Evolutionary conservation across 1,139 yeast species (phyloP).

Genomic region (Eremothecium gossypii): DNA sequence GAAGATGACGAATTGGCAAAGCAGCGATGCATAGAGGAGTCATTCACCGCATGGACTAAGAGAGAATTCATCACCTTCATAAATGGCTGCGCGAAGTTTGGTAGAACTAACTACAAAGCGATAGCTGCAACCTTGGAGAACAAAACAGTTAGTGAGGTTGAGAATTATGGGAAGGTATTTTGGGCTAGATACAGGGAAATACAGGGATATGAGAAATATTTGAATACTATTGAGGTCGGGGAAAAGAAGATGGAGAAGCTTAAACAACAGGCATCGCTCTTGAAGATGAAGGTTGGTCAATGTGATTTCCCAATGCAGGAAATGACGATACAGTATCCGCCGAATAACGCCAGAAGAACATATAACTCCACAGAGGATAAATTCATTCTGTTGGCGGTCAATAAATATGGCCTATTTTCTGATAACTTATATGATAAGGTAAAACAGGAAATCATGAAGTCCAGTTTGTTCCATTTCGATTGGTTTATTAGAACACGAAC

Average conservation of each 20-base stretch:
- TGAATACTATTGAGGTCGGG: slow-evolving; percentile 80
- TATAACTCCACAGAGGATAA: slow-evolving; percentile 84
- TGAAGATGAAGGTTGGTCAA: slow-evolving; percentile 54
- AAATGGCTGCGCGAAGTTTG: slow-evolving; percentile 72
- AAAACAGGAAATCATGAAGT: slow-evolving; percentile 61
- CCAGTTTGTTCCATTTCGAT: slow-evolving; percentile 76
- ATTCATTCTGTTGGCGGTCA: slow-evolving; percentile 61
- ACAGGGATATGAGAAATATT: slow-evolving; percentile 78
- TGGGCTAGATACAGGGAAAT: slow-evolving; percentile 67
- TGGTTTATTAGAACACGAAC: slow-evolving; percentile 86
- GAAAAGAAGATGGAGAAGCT: slow-evolving; percentile 68
- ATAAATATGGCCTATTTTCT: slow-evolving; percentile 66
- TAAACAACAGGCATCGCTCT: slow-evolving; percentile 53
- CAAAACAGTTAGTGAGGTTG: slow-evolving; percentile 62
- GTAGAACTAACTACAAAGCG: slow-evolving; percentile 50
- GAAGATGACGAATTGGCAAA: slow-evolving; percentile 65
- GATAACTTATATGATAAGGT: slow-evolving; percentile 66
- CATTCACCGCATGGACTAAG: slow-evolving; percentile 76
- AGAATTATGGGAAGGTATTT: slow-evolving; percentile 56
- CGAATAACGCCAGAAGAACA: slow-evolving; percentile 81
- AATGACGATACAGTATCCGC: slow-evolving; percentile 71
- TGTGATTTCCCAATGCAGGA: slow-evolving; percentile 68
- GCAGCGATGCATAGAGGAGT: slow-evolving; percentile 48
- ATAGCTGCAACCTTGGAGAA: slow-evolving; percentile 62
- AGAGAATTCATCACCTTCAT: slow-evolving; percentile 83